These are phyloP conservation scores for Penicillium sp. DNA, from an alignment of 2,329 filamentous ascomycete species.

Conservation along the genomic window DNA sequence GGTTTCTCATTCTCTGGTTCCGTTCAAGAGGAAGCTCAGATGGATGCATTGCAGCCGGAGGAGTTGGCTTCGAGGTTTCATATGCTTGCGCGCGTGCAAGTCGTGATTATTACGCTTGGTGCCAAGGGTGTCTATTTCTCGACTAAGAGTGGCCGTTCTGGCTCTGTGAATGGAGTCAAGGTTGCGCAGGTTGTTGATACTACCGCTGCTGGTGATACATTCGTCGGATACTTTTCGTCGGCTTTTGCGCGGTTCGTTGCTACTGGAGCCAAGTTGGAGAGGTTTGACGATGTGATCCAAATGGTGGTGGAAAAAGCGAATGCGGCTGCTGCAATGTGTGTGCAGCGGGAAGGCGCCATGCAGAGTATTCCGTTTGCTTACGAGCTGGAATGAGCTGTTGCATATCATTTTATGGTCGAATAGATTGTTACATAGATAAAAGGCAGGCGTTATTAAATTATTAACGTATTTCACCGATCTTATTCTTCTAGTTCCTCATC, in stretches of 20 bases:
- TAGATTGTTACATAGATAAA: not conserved
- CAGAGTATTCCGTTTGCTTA: conserved; percentile 24
- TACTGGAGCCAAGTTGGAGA: conserved; percentile 8
- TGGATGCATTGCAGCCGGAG: conserved; percentile 13
- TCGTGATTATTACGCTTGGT: conserved; percentile 24
- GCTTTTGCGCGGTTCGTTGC: conserved; percentile 19
- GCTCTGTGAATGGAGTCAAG: conserved; percentile 17
- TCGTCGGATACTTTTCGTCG: conserved; percentile 24
- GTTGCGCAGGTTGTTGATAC: conserved; percentile 23
- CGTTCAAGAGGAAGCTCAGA: conserved; percentile 1
- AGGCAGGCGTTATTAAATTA: not conserved
- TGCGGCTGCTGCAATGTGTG: conserved; percentile 20
- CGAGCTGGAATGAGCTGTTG: conserved; percentile 13
- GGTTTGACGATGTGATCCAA: conserved; percentile 18
- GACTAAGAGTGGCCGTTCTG: conserved; percentile 13
- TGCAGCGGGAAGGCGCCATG: conserved; percentile 20
- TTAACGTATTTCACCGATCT: not conserved
- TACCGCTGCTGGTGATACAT: conserved; percentile 23
- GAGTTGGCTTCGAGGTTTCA: conserved; percentile 19
- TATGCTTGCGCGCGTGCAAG: conserved; percentile 14
- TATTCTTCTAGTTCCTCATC: conserved; percentile 18
- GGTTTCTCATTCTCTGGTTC: conserved; percentile 14
- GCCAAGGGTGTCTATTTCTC: conserved; percentile 26
- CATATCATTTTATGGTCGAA: not conserved
- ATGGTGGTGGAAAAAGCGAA: conserved; percentile 18